These are phyloP conservation scores for Aspergillus sparsus DNA, from an alignment of 495 filamentous ascomycete genomes.

Conservation along the genomic window DNA sequence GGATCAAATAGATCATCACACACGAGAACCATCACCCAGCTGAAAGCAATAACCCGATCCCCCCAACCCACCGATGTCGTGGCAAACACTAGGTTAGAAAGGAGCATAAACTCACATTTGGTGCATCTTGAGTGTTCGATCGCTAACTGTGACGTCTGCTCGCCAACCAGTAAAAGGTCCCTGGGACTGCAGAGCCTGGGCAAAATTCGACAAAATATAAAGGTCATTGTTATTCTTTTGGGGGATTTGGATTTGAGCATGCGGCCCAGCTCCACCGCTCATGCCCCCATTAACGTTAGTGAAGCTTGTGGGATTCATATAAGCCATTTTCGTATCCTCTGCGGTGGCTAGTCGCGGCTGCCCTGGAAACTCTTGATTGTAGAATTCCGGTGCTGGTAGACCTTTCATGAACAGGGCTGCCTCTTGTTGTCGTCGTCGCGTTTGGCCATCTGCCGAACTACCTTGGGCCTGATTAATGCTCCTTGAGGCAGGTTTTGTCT, in stretches of 20 bases:
- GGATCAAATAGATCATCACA: not conserved
- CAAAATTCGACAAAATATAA: conserved; percentile 40
- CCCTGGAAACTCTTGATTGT: no score
- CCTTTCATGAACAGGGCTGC: no score
- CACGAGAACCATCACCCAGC: no score
- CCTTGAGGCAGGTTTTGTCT: no score
- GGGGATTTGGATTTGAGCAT: conserved; percentile 35
- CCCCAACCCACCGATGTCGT: no score
- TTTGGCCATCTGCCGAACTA: no score
- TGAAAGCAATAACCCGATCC: no score
- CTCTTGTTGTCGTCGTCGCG: no score
- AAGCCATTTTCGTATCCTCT: no score
- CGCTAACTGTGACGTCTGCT: conserved; percentile 41
- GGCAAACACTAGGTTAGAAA: not conserved
- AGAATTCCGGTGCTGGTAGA: no score
- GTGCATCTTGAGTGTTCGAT: conserved; percentile 43
- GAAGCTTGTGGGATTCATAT: conserved; percentile 54
- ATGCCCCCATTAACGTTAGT: conserved; percentile 45
- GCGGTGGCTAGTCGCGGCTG: no score
- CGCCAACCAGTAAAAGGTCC: conserved; percentile 50
- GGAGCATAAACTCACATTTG: conserved; percentile 45
- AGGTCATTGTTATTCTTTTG: conserved; percentile 38
- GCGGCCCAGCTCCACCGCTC: conserved; percentile 39
- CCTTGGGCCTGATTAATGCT: no score
- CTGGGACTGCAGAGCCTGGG: conserved; percentile 39